Percentiles rank a stretch among this genome's conserved stretches.
Evolutionary conservation across 164 flowering plant species (phyloP).

Genomic region (Brasenia schreberi): DNA sequence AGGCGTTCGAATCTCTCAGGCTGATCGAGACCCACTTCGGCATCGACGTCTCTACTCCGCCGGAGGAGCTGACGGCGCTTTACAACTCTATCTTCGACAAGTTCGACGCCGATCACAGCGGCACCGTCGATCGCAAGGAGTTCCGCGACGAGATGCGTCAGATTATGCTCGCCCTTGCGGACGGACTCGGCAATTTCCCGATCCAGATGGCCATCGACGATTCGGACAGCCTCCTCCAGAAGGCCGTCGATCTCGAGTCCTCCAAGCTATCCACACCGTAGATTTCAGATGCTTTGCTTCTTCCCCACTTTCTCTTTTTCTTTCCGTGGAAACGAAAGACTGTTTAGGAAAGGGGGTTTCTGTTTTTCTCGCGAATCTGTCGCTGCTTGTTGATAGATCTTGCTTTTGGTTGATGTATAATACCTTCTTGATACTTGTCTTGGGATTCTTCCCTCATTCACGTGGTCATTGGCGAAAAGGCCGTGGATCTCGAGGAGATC

Average conservation of each 20-base stretch:
- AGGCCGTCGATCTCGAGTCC: slow-evolving; percentile 74
- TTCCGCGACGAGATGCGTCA: slow-evolving; percentile 61
- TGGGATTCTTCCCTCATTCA: no score
- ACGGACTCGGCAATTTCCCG: slow-evolving; percentile 64
- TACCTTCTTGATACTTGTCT: no score
- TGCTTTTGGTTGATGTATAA: no score
- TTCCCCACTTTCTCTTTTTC: no score
- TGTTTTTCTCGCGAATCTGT: no score
- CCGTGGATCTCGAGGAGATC: no score
- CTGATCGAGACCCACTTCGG: slow-evolving; percentile 65
- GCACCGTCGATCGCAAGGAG: slow-evolving; percentile 60
- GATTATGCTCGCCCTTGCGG: slow-evolving; percentile 81
- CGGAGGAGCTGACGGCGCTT: slow-evolving; percentile 53
- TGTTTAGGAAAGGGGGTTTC: no score
- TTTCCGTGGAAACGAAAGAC: no score
- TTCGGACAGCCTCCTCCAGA: slow-evolving; percentile 32
- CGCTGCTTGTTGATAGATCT: no score
- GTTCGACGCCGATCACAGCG: slow-evolving; percentile 59
- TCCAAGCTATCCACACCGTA: slow-evolving; percentile 5
- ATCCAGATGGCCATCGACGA: slow-evolving; percentile 74
- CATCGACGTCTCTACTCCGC: slow-evolving; percentile 41
- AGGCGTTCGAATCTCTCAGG: slow-evolving; percentile 58
- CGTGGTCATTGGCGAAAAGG: no score
- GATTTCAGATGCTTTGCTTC: neutral
- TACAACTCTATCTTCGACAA: slow-evolving; percentile 70